Conservation (phyloP, 805 yeast species). For the Candida namnaoensis region DNA sequence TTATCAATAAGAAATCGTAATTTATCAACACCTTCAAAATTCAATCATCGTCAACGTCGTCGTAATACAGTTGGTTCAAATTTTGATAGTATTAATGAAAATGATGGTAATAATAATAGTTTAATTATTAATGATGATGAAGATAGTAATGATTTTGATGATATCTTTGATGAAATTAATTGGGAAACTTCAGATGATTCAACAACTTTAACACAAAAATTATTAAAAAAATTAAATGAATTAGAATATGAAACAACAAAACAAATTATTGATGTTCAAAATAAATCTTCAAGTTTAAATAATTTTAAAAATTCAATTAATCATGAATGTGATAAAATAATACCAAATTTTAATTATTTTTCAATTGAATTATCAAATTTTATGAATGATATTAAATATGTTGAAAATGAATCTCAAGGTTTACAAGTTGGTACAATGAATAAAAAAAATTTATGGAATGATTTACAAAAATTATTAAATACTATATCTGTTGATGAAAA, state of each 20-base stretch:
- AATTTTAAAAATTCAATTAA: conserved; percentile 33
- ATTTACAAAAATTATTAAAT: conserved; percentile 56
- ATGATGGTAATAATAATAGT: conserved; percentile 3
- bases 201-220: conserved; percentile 43
- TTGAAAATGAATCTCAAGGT: conserved; percentile 73
- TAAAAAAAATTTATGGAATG: conserved; percentile 65
- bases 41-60: conserved; percentile 7
- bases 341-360: conserved; percentile 44
- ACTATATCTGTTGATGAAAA: conserved; percentile 60
- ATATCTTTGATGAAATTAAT: conserved; percentile 65
- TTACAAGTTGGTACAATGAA: conserved; percentile 78
- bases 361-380: conserved; percentile 56
- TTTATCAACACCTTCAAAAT: neutral
- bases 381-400: conserved; percentile 56
- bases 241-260: conserved; percentile 58
- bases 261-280: conserved; percentile 41
- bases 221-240: conserved; percentile 49
- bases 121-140: neutral
- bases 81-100: conserved; percentile 17
- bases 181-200: conserved; percentile 71
- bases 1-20: neutral
- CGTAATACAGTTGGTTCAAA: conserved; percentile 23
- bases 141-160: conserved; percentile 32
- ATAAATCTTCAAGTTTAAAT: conserved; percentile 32
- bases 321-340: conserved; percentile 45